These are phyloP conservation scores for Mucor piriformis DNA, from an alignment of 371 early-diverging fungal genomes.

Conservation along the genomic window DNA sequence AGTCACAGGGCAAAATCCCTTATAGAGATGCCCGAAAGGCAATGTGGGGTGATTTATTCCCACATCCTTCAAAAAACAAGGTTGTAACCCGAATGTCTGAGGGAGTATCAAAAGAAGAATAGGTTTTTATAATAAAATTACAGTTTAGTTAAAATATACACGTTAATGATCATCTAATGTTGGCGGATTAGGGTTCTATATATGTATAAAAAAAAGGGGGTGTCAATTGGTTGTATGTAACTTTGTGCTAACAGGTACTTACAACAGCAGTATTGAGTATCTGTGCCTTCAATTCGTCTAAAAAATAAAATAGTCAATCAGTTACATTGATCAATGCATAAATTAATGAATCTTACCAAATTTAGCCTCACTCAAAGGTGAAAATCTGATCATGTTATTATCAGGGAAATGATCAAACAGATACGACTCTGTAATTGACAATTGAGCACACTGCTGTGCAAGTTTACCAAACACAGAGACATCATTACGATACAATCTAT, in stretches of 20 bases:
- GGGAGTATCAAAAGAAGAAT: conserved; percentile 4
- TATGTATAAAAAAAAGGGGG: not conserved
- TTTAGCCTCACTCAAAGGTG: conserved; percentile 57
- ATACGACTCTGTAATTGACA: conserved; percentile 73
- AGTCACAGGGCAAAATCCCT: conserved; percentile 73
- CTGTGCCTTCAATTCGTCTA: conserved; percentile 5
- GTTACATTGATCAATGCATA: not conserved
- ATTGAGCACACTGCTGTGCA: conserved; percentile 81
- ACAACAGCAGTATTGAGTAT: not conserved
- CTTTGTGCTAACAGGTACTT: not conserved
- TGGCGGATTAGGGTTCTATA: not conserved
- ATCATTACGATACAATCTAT: conserved; percentile 72
- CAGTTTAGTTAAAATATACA: not conserved
- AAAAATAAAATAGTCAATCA: not conserved
- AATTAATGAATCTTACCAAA: conserved; percentile 45
- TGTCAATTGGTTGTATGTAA: not conserved
- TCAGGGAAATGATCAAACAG: conserved; percentile 66
- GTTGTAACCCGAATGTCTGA: conserved; percentile 32
- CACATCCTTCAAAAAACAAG: conserved; percentile 71
- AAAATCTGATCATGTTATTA: conserved; percentile 64
- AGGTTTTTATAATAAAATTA: not conserved
- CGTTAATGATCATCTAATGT: not conserved
- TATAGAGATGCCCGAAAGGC: conserved; percentile 81
- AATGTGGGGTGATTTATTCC: conserved; percentile 84
- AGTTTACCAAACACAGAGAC: conserved; percentile 69